A percentile compares a stretch with the other conserved stretches of the same genome.
Evolutionary conservation across 2,329 filamentous ascomycete species (phyloP).

Genomic region (Colletotrichum destructivum): DNA sequence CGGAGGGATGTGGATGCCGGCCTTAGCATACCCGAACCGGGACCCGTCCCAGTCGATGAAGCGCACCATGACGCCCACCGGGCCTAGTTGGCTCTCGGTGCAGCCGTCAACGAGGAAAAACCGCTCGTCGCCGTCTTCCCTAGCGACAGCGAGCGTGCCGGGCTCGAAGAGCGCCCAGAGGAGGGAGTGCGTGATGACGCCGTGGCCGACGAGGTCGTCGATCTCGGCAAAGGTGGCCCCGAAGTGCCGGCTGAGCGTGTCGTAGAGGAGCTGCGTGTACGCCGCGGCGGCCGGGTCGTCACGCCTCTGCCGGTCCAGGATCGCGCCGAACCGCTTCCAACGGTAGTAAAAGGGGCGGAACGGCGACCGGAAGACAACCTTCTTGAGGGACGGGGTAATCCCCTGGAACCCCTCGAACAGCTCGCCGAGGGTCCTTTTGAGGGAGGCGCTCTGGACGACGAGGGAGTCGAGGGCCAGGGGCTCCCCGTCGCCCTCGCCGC

Average conservation of each 20-base stretch:
- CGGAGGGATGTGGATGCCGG: background rate
- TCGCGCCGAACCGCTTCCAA: background rate
- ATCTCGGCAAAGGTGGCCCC: background rate
- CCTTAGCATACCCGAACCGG: background rate
- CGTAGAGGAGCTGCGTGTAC: constrained; percentile 1
- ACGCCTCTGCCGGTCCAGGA: too few species aligned
- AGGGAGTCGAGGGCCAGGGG: constrained; percentile 6
- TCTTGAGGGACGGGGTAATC: constrained; percentile 6
- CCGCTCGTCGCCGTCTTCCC: background rate
- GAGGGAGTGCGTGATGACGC: background rate
- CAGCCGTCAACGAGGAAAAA: background rate
- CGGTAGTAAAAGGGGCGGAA: constrained; percentile 4
- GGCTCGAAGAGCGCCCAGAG: constrained; percentile 8
- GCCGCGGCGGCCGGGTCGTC: background rate
- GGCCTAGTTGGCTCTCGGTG: background rate
- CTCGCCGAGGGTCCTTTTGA: background rate
- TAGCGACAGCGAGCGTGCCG: background rate
- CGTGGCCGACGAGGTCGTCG: background rate
- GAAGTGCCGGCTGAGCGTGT: background rate
- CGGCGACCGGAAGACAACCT: background rate
- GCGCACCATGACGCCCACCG: background rate
- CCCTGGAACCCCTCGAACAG: constrained; percentile 1
- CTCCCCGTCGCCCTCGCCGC: background rate
- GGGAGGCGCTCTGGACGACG: background rate
- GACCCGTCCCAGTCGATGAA: constrained; percentile 2